These are phyloP conservation scores for Begonia peltatifolia DNA, from an alignment of 306 rosid genomes.

Conservation along the genomic window DNA sequence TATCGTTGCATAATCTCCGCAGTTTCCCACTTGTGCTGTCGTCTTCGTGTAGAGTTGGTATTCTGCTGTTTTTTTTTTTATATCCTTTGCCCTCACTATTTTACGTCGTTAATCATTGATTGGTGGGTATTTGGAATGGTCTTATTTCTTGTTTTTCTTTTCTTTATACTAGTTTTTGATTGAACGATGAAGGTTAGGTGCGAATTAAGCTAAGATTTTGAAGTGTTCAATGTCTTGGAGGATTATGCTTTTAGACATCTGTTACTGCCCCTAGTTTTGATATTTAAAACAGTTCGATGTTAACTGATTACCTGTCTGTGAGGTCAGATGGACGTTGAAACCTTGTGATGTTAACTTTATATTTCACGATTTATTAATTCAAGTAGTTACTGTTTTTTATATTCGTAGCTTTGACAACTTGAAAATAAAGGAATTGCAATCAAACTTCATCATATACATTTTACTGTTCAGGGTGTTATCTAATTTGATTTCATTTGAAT, in stretches of 20 bases:
- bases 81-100: background rate
- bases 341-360: background rate
- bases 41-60: constrained; percentile 33
- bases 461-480: background rate
- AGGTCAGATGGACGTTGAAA: background rate
- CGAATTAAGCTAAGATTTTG: background rate
- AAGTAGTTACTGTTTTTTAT: background rate
- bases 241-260: background rate
- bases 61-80: constrained; percentile 2
- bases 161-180: background rate
- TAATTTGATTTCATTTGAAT: no score
- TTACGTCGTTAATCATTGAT: background rate
- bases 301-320: background rate
- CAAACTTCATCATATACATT: background rate
- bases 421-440: background rate
- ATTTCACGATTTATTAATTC: background rate
- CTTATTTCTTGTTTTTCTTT: background rate
- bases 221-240: background rate
- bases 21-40: constrained; percentile 17
- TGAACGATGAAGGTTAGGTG: background rate
- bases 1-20: constrained; percentile 17
- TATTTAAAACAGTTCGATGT: background rate
- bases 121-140: background rate
- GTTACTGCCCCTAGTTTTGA: background rate
- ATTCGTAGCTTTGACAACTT: background rate